These are phyloP conservation scores for Trichophyton mentagrophytes DNA, from an alignment of 2,329 filamentous ascomycete genomes.

Conservation along the genomic window DNA sequence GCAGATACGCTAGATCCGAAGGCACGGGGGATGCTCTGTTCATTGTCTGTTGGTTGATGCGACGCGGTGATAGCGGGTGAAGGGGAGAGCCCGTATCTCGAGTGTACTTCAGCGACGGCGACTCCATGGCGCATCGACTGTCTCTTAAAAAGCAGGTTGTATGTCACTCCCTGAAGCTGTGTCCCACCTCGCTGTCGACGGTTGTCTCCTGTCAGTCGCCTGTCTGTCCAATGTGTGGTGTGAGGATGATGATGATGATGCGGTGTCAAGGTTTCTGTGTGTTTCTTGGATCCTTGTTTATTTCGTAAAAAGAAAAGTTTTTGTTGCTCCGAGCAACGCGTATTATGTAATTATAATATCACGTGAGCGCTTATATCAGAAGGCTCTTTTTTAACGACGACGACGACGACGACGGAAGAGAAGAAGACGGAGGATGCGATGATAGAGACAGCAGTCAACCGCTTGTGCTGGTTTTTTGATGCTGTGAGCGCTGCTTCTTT, in stretches of 20 bases:
- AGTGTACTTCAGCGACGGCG: constrained; percentile 6
- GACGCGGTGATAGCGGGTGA: constrained; percentile 36
- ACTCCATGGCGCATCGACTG: background rate
- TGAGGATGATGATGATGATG: no score
- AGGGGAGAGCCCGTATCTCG: constrained; percentile 25
- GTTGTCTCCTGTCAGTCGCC: background rate
- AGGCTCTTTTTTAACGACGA: no score
- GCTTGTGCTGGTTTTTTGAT: no score
- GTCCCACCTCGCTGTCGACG: background rate
- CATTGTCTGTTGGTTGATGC: constrained; percentile 36
- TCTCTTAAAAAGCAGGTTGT: no score
- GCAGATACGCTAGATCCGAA: constrained; percentile 24
- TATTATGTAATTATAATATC: background rate
- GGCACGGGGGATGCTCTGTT: constrained; percentile 28
- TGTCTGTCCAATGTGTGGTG: background rate
- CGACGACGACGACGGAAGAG: background rate
- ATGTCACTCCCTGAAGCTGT: background rate
- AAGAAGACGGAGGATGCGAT: background rate
- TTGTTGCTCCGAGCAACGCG: background rate
- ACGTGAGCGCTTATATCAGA: no score
- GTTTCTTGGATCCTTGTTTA: background rate
- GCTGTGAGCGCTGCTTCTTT: no score
- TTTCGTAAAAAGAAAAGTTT: background rate
- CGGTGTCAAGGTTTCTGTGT: background rate
- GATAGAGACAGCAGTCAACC: no score